Conservation (phyloP, 257 asterid genomes). For the Primulina huaijiensis region DNA sequence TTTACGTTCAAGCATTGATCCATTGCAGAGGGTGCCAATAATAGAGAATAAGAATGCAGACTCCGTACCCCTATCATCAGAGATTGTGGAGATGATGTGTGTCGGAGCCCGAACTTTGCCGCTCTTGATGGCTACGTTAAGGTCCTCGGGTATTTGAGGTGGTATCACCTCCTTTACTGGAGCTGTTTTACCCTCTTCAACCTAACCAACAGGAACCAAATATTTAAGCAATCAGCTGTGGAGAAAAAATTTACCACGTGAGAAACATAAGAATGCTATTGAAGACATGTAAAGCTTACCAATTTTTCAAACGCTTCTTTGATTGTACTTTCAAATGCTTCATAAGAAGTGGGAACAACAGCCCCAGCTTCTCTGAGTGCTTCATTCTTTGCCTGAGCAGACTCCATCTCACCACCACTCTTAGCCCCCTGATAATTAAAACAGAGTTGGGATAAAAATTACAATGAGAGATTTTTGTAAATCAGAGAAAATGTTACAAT, state of each 20-base stretch:
- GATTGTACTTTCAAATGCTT: constrained; percentile 84
- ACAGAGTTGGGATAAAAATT: constrained; percentile 19
- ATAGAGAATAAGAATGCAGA: constrained; percentile 12
- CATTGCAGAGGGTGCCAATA: not conserved
- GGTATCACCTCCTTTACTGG: constrained; percentile 85
- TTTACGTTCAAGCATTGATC: constrained; percentile 22
- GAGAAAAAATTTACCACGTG: constrained; percentile 7
- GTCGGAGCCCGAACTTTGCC: constrained; percentile 99
- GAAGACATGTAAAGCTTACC: constrained; percentile 37
- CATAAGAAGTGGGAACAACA: constrained; percentile 93
- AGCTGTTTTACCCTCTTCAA: constrained; percentile 62
- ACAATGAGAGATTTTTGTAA: constrained; percentile 7
- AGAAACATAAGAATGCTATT: constrained; percentile 2
- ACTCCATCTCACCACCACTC: constrained; percentile 99
- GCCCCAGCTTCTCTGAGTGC: constrained; percentile 97
- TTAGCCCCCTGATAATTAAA: constrained; percentile 76
- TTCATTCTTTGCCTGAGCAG: constrained; percentile 97
- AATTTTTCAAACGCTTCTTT: constrained; percentile 73
- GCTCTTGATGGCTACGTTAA: constrained; percentile 80
- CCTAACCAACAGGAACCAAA: constrained; percentile 42
- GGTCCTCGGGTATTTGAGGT: constrained; percentile 99
- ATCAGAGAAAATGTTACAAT: not conserved
- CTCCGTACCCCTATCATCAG: constrained; percentile 87
- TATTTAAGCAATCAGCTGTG: constrained; percentile 12
- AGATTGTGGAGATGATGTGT: constrained; percentile 93